Conservation (phyloP, 2,329 filamentous ascomycete genomes). For the Aspergillus transmontanensis region DNA sequence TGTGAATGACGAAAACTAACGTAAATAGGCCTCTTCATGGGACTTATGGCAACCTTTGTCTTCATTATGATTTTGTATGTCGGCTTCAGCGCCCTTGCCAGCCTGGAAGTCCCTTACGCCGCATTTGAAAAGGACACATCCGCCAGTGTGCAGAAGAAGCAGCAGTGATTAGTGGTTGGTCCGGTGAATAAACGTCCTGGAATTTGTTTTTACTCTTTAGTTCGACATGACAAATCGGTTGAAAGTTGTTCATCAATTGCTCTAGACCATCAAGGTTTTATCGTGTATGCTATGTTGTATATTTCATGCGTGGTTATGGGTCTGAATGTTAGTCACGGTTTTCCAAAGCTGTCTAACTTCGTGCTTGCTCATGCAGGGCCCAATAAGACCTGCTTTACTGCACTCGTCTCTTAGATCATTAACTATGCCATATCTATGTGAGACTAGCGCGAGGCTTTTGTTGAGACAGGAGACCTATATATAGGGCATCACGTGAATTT, state of each 20-base stretch:
- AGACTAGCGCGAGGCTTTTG: not conserved
- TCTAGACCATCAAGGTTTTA: slow-evolving; percentile 1
- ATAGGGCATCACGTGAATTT: slow-evolving; percentile 1
- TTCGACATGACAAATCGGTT: not conserved
- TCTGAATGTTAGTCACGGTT: not conserved
- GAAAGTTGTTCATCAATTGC: not conserved
- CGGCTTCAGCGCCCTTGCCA: slow-evolving; percentile 73
- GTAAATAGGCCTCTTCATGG: slow-evolving; percentile 81
- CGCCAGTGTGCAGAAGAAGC: slow-evolving; percentile 81
- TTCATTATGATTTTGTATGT: slow-evolving; percentile 77
- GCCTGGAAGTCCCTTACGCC: slow-evolving; percentile 86
- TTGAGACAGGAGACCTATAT: not conserved
- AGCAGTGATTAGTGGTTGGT: slow-evolving; percentile 52
- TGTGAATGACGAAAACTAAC: slow-evolving; percentile 6
- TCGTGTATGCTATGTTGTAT: slow-evolving; percentile 4
- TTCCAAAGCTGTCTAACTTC: not conserved
- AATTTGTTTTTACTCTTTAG: not conserved
- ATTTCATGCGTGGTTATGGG: not conserved
- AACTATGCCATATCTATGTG: not conserved
- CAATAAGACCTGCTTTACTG: not conserved
- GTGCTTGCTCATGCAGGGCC: too few relatives aligned
- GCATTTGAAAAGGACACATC: slow-evolving; percentile 97
- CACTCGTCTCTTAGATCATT: not conserved
- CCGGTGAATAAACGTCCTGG: not conserved
- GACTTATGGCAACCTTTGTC: slow-evolving; percentile 68